Evolutionary conservation across 2,329 filamentous ascomycete genomes (phyloP).

Genomic region (Ophiocordyceps camponoti-rufipedis): DNA sequence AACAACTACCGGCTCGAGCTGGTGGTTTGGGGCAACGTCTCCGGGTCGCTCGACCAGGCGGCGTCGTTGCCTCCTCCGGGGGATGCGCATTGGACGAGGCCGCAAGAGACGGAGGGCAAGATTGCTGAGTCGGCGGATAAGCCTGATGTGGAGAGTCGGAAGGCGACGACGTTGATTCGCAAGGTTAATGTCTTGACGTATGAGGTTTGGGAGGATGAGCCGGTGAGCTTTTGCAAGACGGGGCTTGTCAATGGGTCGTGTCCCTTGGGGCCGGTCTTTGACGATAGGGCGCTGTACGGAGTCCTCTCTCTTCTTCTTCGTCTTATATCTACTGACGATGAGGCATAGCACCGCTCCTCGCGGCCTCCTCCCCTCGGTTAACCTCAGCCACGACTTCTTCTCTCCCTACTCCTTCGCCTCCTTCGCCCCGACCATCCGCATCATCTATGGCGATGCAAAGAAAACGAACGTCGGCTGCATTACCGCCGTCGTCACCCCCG

Average conservation of each 20-base stretch:
- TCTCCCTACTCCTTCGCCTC: conserved; percentile 80
- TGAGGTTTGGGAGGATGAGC: conserved; percentile 38
- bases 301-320: conserved; percentile 30
- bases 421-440: conserved; percentile 51
- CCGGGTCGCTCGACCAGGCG: conserved; percentile 43
- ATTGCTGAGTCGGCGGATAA: conserved; percentile 45
- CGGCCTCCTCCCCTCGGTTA: conserved; percentile 54
- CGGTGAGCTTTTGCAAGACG: conserved; percentile 47
- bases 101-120: conserved; percentile 45
- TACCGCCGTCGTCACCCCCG: conserved; percentile 66
- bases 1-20: conserved; percentile 49
- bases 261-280: conserved; percentile 44
- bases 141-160: conserved; percentile 23
- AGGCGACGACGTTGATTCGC: conserved; percentile 55
- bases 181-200: conserved; percentile 63
- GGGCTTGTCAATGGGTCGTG: conserved; percentile 44
- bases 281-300: no score
- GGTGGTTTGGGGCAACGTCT: conserved; percentile 82
- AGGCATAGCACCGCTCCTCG: conserved; percentile 11
- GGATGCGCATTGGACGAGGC: conserved; percentile 46
- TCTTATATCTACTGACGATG: not conserved
- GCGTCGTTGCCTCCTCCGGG: conserved; percentile 36
- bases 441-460: conserved; percentile 54
- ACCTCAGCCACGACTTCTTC: conserved; percentile 52
- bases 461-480: conserved; percentile 59